Evolutionary conservation across 352 stramenopile species (phyloP).

Genomic region (Globisporangium alternatum): DNA sequence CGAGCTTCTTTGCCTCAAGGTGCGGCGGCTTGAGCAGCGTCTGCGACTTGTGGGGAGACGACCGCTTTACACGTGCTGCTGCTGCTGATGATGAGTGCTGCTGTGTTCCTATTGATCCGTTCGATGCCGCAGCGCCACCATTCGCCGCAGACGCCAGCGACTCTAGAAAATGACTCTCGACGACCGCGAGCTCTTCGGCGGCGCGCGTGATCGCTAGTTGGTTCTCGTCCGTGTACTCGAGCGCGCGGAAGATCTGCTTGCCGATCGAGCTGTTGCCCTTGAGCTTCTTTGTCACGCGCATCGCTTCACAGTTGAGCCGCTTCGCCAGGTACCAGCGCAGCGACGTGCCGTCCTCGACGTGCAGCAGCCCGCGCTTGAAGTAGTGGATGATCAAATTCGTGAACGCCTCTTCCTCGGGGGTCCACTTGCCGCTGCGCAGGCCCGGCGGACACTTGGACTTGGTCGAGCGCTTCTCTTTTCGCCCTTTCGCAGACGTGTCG

Average conservation of each 20-base stretch:
- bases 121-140: slow-evolving; percentile 4
- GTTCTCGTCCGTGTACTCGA: slow-evolving; percentile 65
- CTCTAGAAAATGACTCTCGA: slow-evolving; percentile 71
- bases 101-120: slow-evolving; percentile 2
- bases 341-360: slow-evolving; percentile 81
- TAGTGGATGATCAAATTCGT: slow-evolving; percentile 86
- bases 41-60: slow-evolving; percentile 20
- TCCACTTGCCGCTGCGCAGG: slow-evolving; percentile 85
- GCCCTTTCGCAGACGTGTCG: slow-evolving; percentile 11
- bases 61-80: slow-evolving; percentile 8
- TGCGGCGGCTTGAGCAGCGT: slow-evolving; percentile 11
- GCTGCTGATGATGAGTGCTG: slow-evolving; percentile 5
- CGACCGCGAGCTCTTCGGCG: slow-evolving; percentile 45
- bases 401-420: slow-evolving; percentile 73
- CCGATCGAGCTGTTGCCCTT: slow-evolving; percentile 87
- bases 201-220: slow-evolving; percentile 49
- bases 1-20: slow-evolving; percentile 24
- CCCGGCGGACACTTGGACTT: slow-evolving; percentile 85
- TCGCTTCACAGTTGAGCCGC: slow-evolving; percentile 83
- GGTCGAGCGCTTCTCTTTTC: slow-evolving; percentile 65
- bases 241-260: slow-evolving; percentile 84
- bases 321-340: slow-evolving; percentile 85
- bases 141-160: slow-evolving; percentile 45
- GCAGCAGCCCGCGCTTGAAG: slow-evolving; percentile 75
- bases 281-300: slow-evolving; percentile 89